Evolutionary conservation across 2,329 filamentous ascomycete genomes (phyloP).

Genomic region (Blastomyces silverae): DNA sequence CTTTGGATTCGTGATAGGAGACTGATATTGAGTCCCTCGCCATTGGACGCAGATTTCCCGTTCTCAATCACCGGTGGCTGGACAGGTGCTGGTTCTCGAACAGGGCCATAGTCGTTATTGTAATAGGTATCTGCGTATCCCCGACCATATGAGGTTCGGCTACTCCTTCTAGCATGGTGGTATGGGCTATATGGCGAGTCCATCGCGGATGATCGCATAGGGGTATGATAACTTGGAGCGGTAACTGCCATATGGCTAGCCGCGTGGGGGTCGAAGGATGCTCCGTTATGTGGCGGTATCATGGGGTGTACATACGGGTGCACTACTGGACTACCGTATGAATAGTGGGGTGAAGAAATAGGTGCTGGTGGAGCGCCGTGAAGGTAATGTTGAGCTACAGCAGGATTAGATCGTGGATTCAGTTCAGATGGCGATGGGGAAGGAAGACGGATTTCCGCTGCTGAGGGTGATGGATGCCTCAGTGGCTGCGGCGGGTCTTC

Average conservation of each 20-base stretch:
- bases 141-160: constrained; percentile 26
- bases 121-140: constrained; percentile 31
- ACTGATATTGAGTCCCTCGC: constrained; percentile 29
- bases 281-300: constrained; percentile 27
- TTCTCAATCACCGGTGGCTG: constrained; percentile 26
- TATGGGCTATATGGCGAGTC: constrained; percentile 32
- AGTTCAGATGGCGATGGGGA: constrained; percentile 19
- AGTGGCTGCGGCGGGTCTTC: constrained; percentile 16
- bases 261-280: constrained; percentile 28
- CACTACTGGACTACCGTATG: constrained; percentile 31
- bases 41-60: constrained; percentile 30
- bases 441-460: constrained; percentile 12
- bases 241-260: constrained; percentile 21
- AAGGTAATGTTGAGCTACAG: constrained; percentile 21
- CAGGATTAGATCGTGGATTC: constrained; percentile 18
- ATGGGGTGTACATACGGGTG: constrained; percentile 34
- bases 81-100: constrained; percentile 27
- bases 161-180: constrained; percentile 21
- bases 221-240: constrained; percentile 20
- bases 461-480: constrained; percentile 14
- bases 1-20: constrained; percentile 42
- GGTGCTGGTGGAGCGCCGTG: constrained; percentile 22
- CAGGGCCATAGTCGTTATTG: constrained; percentile 27
- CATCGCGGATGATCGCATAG: constrained; percentile 35
- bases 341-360: constrained; percentile 21